Base-by-base conservation (phyloP, 371 early-diverging fungal species). In the Lichtheimia ornata region DNA sequence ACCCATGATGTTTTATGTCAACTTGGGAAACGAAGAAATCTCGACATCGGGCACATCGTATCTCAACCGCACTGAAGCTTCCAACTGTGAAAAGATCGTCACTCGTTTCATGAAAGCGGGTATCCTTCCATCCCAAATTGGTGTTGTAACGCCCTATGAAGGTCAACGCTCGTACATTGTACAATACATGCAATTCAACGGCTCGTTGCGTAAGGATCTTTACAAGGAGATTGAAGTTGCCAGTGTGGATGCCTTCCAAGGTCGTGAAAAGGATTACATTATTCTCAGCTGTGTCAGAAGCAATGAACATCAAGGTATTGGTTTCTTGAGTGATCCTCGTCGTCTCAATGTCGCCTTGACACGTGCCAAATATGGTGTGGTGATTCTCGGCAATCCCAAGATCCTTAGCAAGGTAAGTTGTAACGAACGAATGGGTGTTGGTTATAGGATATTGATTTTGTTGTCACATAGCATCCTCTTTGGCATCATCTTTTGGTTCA, bases 231-330 rank as follows among this genome's bases (percentile, higher is more conserved):
- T 98, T 35, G 99, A 99, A 72, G 95, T 98, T 0, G 95, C 96
- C 18, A 95, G 94, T 73, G 99, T 99, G n/a, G 99, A 99, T 71
- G 98, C 98, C 6, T 99, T 99, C 89, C 99, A 99, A 69, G 99
- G 99, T 24, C 91, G 99, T 74, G 99, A 99, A 75, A 99, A 98
- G 77, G 99, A 99, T 71, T 98, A 96, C 70, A 99, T 99, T 64
- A 97, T 99, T 69, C 84, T 99, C 56, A 90, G 94, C 66, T 95
- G 98, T 72, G 99, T 99, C 17, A 86, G 99, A 50, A 93, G 95
- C 63, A 98, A 99, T 77, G 94, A 96, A 63, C 94, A 94, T 67
- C 96, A 95, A 66, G 98, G 97, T 15, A 97, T 99, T 68, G 99
- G 99, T 40, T 99, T 99, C 83, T 84, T 99, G 74, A 94, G 88